phyloP scores from a whole-genome alignment of 306 rosid genomes.

The Acacia confusa region DNA sequence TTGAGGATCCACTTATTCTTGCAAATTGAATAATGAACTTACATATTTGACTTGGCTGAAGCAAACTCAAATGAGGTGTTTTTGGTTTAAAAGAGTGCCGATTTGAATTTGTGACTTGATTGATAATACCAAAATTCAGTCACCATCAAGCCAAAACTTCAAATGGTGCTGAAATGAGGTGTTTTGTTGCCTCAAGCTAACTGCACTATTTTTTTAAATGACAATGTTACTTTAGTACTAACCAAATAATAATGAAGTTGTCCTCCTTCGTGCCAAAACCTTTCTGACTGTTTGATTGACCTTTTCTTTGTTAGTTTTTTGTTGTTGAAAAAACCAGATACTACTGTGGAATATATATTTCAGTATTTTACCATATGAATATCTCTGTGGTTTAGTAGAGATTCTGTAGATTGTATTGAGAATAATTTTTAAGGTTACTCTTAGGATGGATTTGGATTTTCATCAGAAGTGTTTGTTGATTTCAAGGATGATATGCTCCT shows the following conservation, averaged over 20 bases:
- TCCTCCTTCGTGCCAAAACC: not conserved
- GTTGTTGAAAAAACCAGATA: not conserved
- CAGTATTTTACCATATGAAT: not conserved
- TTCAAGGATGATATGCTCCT: not conserved
- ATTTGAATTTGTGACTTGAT: not conserved
- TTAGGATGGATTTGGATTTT: conserved; percentile 9
- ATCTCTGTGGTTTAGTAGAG: not conserved
- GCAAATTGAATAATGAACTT: not conserved
- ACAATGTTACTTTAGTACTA: not conserved
- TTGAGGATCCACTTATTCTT: not conserved
- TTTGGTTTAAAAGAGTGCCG: not conserved
- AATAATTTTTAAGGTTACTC: not conserved
- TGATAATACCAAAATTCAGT: not conserved
- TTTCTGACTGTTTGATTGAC: not conserved
- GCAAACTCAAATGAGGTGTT: not conserved
- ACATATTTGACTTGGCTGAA: not conserved
- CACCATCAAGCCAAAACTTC: not conserved
- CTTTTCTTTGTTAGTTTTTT: too few relatives aligned
- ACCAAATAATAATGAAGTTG: not conserved
- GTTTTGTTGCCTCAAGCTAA: not conserved
- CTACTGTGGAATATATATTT: not conserved
- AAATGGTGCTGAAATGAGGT: not conserved
- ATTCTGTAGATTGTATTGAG: not conserved
- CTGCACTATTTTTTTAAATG: not conserved
- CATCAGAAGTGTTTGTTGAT: not conserved